These are phyloP conservation scores for Venustampulla echinocandica DNA, from an alignment of 495 filamentous ascomycete species.

Conservation along the genomic window DNA sequence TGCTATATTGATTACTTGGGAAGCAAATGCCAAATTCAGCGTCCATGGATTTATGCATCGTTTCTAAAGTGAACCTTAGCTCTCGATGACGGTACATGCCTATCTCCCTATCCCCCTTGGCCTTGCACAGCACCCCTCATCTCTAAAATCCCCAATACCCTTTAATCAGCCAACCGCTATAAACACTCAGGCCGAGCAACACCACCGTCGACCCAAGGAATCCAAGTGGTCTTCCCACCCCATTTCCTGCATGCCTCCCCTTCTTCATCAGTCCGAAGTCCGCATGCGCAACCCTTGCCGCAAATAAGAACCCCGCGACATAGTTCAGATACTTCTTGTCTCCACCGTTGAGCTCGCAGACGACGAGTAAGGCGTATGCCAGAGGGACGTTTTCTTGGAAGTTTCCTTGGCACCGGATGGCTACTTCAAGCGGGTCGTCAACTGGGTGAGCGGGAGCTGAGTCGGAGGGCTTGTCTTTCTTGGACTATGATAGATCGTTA, in stretches of 20 bases:
- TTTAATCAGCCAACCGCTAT: conserved; percentile 18
- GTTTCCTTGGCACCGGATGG: conserved; percentile 77
- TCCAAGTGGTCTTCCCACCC: conserved; percentile 17
- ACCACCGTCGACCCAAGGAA: conserved; percentile 17
- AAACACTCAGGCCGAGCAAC: conserved; percentile 20
- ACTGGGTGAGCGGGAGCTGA: background rate
- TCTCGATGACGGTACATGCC: background rate
- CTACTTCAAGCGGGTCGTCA: conserved; percentile 53
- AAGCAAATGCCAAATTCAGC: background rate
- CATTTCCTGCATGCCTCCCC: conserved; percentile 10
- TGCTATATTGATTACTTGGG: background rate
- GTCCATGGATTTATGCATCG: background rate
- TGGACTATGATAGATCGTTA: too few relatives aligned
- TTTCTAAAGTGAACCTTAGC: background rate
- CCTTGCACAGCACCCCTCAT: background rate
- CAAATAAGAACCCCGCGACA: conserved; percentile 14
- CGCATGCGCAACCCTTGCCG: conserved; percentile 12
- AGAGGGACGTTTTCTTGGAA: conserved; percentile 82
- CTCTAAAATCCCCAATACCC: conserved; percentile 25
- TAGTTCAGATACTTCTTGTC: conserved; percentile 19
- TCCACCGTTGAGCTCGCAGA: conserved; percentile 49
- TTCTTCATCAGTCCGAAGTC: conserved; percentile 17
- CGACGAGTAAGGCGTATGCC: conserved; percentile 52
- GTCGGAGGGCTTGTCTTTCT: too few relatives aligned
- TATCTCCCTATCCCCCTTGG: background rate